phyloP scores from a whole-genome alignment of 768 basidiomycete genomes.

The Inosperma sp. region DNA sequence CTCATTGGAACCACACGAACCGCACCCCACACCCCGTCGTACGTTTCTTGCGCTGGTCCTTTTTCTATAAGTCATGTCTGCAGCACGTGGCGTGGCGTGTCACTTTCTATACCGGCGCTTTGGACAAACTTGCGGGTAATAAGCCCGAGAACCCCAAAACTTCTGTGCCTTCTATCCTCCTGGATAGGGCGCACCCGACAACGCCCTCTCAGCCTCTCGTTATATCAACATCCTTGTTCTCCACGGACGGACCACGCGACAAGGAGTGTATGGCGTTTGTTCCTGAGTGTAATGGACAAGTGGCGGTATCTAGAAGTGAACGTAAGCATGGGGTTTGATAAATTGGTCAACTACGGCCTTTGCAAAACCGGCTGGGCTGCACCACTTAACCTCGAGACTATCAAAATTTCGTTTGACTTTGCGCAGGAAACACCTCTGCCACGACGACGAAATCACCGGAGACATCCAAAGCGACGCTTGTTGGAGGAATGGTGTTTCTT shows the following conservation, averaged over 20 bases:
- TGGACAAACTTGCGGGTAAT: constrained; percentile 3
- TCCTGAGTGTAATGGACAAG: not conserved
- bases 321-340: not conserved
- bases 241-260: no score
- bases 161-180: constrained; percentile 1
- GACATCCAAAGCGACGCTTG: constrained; percentile 3
- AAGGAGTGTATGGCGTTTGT: not conserved
- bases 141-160: not conserved
- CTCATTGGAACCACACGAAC: not conserved
- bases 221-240: not conserved
- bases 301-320: constrained; percentile 2
- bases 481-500: constrained; percentile 2
- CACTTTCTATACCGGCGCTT: not conserved
- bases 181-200: not conserved
- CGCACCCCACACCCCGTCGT: constrained; percentile 6
- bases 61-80: constrained; percentile 2
- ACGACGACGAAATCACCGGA: not conserved
- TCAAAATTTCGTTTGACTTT: constrained; percentile 1
- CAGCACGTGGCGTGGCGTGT: not conserved
- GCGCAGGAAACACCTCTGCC: not conserved
- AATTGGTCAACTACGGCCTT: not conserved
- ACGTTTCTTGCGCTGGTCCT: constrained; percentile 1
- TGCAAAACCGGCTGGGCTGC: not conserved
- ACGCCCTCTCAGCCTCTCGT: not conserved
- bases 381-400: not conserved